Conservation (phyloP, 2,329 filamentous ascomycete species). For the Phaeosphaeriaceae sp. region DNA sequence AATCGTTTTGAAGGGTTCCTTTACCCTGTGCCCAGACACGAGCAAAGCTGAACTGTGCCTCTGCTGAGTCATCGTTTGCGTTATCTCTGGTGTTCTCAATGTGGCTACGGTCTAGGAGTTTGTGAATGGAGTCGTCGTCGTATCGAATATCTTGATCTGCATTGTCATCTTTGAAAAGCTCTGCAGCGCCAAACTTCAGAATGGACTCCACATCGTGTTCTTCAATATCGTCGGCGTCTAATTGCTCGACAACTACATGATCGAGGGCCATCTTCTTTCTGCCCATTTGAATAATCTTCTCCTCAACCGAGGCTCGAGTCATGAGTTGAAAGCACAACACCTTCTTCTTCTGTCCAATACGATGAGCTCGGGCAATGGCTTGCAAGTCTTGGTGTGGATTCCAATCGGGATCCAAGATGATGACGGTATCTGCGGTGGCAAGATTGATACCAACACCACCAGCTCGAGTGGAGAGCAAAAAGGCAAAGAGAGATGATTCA, state of each 20-base stretch:
- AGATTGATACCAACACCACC: conserved; percentile 98
- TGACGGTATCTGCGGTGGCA: conserved; percentile 95
- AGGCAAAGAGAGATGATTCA: conserved; percentile 82
- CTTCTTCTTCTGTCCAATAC: conserved; percentile 95
- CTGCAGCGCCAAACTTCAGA: conserved; percentile 83
- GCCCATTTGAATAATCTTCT: conserved; percentile 95
- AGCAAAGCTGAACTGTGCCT: conserved; percentile 87
- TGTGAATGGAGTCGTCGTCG: conserved; percentile 82
- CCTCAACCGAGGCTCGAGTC: conserved; percentile 86
- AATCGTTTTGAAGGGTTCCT: conserved; percentile 67
- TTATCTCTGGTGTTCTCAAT: conserved; percentile 73
- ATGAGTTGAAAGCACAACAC: conserved; percentile 95
- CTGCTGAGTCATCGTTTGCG: conserved; percentile 67
- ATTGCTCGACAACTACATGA: conserved; percentile 89
- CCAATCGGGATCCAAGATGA: conserved; percentile 96
- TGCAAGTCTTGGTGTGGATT: conserved; percentile 99
- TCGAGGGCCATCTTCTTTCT: conserved; percentile 96
- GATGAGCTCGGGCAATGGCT: conserved; percentile 89
- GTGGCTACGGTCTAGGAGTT: conserved; percentile 84
- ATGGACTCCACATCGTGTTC: conserved; percentile 85
- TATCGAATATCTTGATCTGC: conserved; percentile 78
- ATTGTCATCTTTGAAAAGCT: conserved; percentile 79
- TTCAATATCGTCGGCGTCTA: conserved; percentile 82
- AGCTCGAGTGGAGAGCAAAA: conserved; percentile 90
- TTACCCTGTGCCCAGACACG: conserved; percentile 90